phyloP scores from a whole-genome alignment of 106 monocot genomes.

The Ottelia alismoides region DNA sequence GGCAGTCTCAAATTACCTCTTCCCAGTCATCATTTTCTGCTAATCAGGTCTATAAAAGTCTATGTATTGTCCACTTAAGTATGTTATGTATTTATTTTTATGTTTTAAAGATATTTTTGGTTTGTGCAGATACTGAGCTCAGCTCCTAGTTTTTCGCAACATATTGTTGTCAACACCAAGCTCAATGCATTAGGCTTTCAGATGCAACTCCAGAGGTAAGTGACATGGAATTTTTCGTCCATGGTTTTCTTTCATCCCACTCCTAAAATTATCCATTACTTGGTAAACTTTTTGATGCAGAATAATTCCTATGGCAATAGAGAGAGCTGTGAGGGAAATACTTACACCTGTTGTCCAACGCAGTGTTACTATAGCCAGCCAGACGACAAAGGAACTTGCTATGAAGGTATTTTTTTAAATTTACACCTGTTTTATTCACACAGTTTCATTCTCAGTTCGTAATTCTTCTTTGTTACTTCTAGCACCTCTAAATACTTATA shows the following conservation, averaged over 20 bases:
- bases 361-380: conserved; percentile 91
- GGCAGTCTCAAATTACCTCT: conserved; percentile 39
- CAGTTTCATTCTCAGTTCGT: no score
- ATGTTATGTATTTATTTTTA: no score
- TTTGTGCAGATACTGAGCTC: conserved; percentile 46
- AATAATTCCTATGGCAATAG: conserved; percentile 67
- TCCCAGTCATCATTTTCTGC: conserved; percentile 64
- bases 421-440: neutral
- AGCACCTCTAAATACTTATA: neutral
- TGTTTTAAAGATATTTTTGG: no score
- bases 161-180: conserved; percentile 75
- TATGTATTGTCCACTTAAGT: no score
- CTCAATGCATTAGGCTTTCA: conserved; percentile 68
- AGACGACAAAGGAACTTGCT: conserved; percentile 91
- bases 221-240: neutral
- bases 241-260: no score
- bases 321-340: conserved; percentile 75
- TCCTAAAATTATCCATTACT: no score
- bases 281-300: conserved; percentile 19
- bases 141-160: conserved; percentile 44
- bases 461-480: no score
- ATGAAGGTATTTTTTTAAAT: conserved; percentile 49
- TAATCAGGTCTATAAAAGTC: conserved; percentile 73
- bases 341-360: conserved; percentile 84
- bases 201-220: conserved; percentile 64